Evolutionary conservation across 768 basidiomycete species (phyloP).

Genomic region (Tulasnella calospora): DNA sequence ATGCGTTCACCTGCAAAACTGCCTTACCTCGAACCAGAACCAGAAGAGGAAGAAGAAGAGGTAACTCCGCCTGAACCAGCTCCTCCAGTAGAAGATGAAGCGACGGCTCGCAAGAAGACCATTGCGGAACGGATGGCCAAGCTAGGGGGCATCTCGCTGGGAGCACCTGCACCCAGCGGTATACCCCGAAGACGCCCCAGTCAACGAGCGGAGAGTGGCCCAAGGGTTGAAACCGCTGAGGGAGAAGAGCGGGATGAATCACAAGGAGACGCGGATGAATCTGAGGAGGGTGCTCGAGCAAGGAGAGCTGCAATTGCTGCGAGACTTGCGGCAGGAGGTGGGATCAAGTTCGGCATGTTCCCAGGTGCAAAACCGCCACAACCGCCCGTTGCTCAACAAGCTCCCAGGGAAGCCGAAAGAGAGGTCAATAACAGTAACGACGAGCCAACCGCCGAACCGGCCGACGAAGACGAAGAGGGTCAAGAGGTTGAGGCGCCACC

Average conservation of each 20-base stretch:
- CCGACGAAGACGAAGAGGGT: slow-evolving; percentile 58
- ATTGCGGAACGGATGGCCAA: slow-evolving; percentile 96
- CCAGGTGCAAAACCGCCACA: slow-evolving; percentile 34
- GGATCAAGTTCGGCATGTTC: slow-evolving; percentile 55
- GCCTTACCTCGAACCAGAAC: slow-evolving; percentile 22
- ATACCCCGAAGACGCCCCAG: slow-evolving; percentile 17
- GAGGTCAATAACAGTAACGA: slow-evolving; percentile 52
- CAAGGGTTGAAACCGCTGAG: slow-evolving; percentile 33
- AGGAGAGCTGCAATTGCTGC: slow-evolving; percentile 52
- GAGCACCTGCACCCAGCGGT: slow-evolving; percentile 42
- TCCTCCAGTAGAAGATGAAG: slow-evolving; percentile 22
- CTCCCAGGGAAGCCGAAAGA: neutral
- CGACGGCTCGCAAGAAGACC: slow-evolving; percentile 48
- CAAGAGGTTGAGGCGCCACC: slow-evolving; percentile 27
- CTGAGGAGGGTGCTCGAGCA: slow-evolving; percentile 39
- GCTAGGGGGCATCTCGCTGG: slow-evolving; percentile 65
- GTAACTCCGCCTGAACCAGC: neutral
- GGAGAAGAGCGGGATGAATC: slow-evolving; percentile 28
- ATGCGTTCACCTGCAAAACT: slow-evolving; percentile 11
- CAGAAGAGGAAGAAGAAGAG: neutral
- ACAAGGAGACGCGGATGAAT: slow-evolving; percentile 50
- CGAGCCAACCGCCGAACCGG: slow-evolving; percentile 55
- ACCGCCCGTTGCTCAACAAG: slow-evolving; percentile 23
- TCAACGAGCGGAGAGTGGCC: slow-evolving; percentile 29
- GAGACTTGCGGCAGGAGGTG: slow-evolving; percentile 52